Evolutionary conservation across 2,329 filamentous ascomycete genomes (phyloP), one percentile per base, ranked within the genome.

Genomic region (Pseudocercospora macadamiae): DNA sequence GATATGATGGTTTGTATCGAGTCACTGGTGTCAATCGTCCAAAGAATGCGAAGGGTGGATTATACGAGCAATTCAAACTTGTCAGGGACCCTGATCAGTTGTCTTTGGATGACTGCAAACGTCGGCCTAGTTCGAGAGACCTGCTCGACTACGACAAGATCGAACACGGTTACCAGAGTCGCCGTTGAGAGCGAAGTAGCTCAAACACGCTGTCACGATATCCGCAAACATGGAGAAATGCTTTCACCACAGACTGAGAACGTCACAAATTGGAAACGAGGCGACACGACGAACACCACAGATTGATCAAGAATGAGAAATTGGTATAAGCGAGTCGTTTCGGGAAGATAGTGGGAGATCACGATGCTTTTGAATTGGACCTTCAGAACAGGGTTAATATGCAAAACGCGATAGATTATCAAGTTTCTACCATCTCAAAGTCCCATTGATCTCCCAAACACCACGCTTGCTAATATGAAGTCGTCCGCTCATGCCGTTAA

Each of bases 61-160:
- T 65, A 30, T 71, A 70, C 45, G 65, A 71, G 61, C 67, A 68
- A 18, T 70, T 70, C 51, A 61, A 60, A 39, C 59, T 71, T 6
- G 64, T 57, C 12, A 37, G 54, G 18, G 49, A 55, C 19, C 55
- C 49, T 3, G 63, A 48, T 3, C 66, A 69, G 47, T 16, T 51
- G 28, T 4, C 59, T 10, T 42, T 67, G 9, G 30, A 61, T 8
- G 21, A 42, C 3, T 52, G 58, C 49, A 58, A 51, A 30, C 49
- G 37, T 21, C 32, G 61, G 4, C 68, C 68, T 12, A 66, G 56
- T 26, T 32, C 48, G 2, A 44, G 47, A 21, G 63, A 70, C 36
- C 21, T 66, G 21, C 37, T 49, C 5, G 61, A 69, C 21, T 66
- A 57, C 23, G 57, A 63, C 7, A 60, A 47, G 14, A 68, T 68